phyloP scores from a whole-genome alignment of 1,284 basidiomycete species.

The Microbotryomycetes sp. region DNA sequence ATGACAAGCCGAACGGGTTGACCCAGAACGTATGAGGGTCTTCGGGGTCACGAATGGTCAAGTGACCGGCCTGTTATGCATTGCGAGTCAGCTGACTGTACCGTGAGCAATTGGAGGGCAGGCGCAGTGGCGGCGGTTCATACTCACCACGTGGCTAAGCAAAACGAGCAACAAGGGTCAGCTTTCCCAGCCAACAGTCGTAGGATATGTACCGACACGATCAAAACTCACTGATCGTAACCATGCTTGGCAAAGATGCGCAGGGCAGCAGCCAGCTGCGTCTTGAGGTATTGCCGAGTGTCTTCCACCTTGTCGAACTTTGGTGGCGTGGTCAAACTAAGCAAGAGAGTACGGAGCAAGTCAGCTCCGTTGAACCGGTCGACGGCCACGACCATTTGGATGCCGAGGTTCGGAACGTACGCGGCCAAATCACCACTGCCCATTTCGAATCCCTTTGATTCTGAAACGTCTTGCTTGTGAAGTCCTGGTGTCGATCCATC shows the following conservation, averaged over 20 bases:
- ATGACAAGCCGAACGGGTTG: constrained; percentile 26
- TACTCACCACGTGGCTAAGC: too few species aligned
- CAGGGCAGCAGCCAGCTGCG: constrained; percentile 51
- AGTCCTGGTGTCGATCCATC: not conserved
- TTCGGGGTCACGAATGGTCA: constrained; percentile 57
- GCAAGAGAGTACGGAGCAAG: not conserved
- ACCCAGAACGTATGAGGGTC: constrained; percentile 54
- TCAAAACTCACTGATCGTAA: constrained; percentile 51
- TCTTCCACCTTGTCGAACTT: constrained; percentile 46
- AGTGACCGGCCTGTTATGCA: constrained; percentile 37
- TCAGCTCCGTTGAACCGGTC: too few species aligned
- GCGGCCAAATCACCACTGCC: not conserved
- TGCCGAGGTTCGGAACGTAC: too few species aligned
- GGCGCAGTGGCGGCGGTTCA: too few species aligned
- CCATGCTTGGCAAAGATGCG: constrained; percentile 53
- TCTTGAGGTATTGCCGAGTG: constrained; percentile 52
- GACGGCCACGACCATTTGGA: not conserved
- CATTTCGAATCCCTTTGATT: not conserved
- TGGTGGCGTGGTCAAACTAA: constrained; percentile 30
- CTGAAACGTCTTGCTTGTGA: not conserved
- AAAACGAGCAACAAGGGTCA: too few species aligned
- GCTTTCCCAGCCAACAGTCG: too few species aligned
- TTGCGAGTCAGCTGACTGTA: not conserved
- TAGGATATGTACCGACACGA: not conserved
- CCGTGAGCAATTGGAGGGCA: too few species aligned